These are phyloP conservation scores for Aspergillus udagawae DNA, from an alignment of 2,329 filamentous ascomycete genomes.

Conservation along the genomic window DNA sequence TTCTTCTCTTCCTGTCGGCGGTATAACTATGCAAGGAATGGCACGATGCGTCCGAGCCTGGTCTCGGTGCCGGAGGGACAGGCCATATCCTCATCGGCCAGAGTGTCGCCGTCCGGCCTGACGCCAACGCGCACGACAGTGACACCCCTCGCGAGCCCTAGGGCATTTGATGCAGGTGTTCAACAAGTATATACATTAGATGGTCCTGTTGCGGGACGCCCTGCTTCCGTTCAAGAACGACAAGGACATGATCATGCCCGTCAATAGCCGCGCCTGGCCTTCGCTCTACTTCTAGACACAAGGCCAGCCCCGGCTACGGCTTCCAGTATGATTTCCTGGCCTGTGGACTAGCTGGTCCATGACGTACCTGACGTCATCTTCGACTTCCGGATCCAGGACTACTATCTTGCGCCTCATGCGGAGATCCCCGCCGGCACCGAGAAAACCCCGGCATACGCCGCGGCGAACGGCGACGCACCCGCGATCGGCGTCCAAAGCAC, in stretches of 20 bases:
- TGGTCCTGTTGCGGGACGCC: constrained; percentile 19
- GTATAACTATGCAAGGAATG: background rate
- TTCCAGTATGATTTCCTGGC: constrained; percentile 22
- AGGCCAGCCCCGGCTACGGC: constrained; percentile 13
- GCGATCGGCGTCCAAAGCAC: background rate
- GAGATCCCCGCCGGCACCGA: constrained; percentile 10
- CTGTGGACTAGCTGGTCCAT: constrained; percentile 8
- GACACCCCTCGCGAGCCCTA: constrained; percentile 7
- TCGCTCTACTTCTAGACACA: background rate
- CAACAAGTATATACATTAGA: constrained; percentile 23
- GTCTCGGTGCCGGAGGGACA: background rate
- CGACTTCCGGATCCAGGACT: constrained; percentile 17
- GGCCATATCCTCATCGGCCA: background rate
- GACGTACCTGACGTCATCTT: constrained; percentile 10
- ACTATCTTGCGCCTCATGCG: constrained; percentile 16
- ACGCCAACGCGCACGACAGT: background rate
- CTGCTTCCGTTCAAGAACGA: constrained; percentile 20
- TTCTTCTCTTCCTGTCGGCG: background rate
- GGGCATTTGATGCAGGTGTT: constrained; percentile 21
- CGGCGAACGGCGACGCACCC: background rate
- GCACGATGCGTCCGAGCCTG: background rate
- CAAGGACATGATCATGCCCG: constrained; percentile 16
- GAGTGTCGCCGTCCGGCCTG: background rate
- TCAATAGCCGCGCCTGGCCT: constrained; percentile 6
- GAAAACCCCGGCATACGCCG: background rate